These are phyloP conservation scores for Cladophialophora chaetospira DNA, from an alignment of 2,329 filamentous ascomycete species.

Conservation along the genomic window DNA sequence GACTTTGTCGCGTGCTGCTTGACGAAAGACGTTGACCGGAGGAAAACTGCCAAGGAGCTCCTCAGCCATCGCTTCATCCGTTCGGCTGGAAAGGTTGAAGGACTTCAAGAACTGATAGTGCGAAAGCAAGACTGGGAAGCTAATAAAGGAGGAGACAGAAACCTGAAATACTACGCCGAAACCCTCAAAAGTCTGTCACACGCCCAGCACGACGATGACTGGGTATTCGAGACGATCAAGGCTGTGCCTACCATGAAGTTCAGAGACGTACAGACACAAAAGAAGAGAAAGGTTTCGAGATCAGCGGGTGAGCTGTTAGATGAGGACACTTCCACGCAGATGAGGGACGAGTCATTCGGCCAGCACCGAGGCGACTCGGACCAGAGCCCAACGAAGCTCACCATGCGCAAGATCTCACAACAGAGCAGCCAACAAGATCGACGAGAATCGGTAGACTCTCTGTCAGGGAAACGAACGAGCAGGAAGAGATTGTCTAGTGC, in stretches of 20 bases:
- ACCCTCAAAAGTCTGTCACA: conserved; percentile 72
- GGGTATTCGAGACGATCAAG: conserved; percentile 95
- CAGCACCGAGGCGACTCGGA: conserved; percentile 30
- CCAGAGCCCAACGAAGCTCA: conserved; percentile 30
- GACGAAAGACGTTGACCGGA: conserved; percentile 83
- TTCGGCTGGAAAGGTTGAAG: conserved; percentile 82
- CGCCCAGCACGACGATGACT: conserved; percentile 76
- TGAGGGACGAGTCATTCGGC: conserved; percentile 44
- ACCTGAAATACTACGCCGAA: conserved; percentile 89
- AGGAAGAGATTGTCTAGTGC: conserved; percentile 50
- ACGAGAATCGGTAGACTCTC: conserved; percentile 38
- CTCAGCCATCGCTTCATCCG: conserved; percentile 86
- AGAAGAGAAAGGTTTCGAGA: conserved; percentile 47
- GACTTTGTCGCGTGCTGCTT: conserved; percentile 91
- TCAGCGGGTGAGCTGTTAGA: conserved; percentile 45
- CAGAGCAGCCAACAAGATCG: conserved; percentile 8
- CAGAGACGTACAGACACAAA: conserved; percentile 52
- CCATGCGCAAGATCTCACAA: conserved; percentile 26
- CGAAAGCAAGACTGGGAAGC: conserved; percentile 82
- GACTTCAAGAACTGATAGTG: conserved; percentile 79
- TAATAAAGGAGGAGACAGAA: conserved; percentile 66
- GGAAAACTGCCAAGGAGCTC: conserved; percentile 83
- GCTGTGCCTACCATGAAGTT: conserved; percentile 62
- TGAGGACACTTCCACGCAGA: conserved; percentile 39
- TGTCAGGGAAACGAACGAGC: conserved; percentile 42